A percentile compares a stretch with the other conserved stretches of the same genome.
Conservation (phyloP, 2,329 filamentous ascomycete genomes). For the Stemphylium lycopersici region DNA sequence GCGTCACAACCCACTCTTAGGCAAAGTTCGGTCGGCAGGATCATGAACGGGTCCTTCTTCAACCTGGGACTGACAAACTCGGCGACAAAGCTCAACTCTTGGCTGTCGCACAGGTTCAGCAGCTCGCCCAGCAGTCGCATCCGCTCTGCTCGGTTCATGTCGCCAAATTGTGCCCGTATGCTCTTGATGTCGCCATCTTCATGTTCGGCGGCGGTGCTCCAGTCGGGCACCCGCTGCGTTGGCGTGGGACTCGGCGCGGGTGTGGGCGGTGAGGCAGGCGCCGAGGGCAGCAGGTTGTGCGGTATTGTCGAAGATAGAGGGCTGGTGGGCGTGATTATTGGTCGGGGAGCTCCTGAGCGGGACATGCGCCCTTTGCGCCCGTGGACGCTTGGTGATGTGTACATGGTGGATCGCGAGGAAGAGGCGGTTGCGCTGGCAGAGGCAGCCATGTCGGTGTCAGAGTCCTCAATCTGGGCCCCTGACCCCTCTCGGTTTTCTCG, state of each 20-base stretch:
- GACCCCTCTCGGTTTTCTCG: constrained; percentile 28
- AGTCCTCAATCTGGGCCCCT: constrained; percentile 35
- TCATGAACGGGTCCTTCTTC: constrained; percentile 95
- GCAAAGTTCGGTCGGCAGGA: constrained; percentile 90
- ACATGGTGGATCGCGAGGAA: constrained; percentile 42
- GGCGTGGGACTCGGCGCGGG: constrained; percentile 70
- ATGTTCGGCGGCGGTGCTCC: constrained; percentile 77
- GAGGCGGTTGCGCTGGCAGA: constrained; percentile 41
- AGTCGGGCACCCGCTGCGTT: constrained; percentile 69
- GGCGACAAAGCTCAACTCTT: constrained; percentile 93
- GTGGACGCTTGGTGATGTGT: constrained; percentile 44
- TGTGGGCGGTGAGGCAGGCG: constrained; percentile 70
- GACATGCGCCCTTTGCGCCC: constrained; percentile 50
- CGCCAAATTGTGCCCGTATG: constrained; percentile 79
- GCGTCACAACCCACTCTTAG: constrained; percentile 69
- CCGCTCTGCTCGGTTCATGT: constrained; percentile 75
- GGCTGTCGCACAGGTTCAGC: constrained; percentile 91
- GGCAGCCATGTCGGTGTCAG: constrained; percentile 46
- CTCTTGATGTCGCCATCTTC: constrained; percentile 84
- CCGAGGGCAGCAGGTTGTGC: constrained; percentile 67
- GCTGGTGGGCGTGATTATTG: constrained; percentile 59
- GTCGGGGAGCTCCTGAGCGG: constrained; percentile 51
- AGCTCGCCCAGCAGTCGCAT: constrained; percentile 85
- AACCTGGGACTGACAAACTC: constrained; percentile 92
- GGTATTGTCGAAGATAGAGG: constrained; percentile 58